These are phyloP conservation scores for Uronychia binucleata DNA, from an alignment of 73 alveolate species.

Conservation along the genomic window DNA sequence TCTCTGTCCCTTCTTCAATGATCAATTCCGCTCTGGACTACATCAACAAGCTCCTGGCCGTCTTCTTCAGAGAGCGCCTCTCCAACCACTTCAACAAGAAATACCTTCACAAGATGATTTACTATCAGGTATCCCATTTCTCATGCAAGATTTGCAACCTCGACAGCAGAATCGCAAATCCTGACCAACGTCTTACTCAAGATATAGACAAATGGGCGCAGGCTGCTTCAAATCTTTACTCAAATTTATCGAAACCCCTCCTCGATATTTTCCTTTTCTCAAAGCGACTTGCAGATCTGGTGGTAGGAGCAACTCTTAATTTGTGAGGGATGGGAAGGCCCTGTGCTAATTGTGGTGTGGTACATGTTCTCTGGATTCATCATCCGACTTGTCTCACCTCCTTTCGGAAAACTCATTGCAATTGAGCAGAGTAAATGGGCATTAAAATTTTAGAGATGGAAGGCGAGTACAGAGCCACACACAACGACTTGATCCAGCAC, in stretches of 20 bases:
- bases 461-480: slow-evolving; percentile 91
- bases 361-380: slow-evolving; percentile 50
- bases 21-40: slow-evolving; percentile 84
- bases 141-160: slow-evolving; percentile 51
- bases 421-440: slow-evolving; percentile 39
- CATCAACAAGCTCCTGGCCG: slow-evolving; percentile 72
- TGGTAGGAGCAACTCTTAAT: slow-evolving; percentile 82
- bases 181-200: slow-evolving; percentile 83
- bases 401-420: slow-evolving; percentile 68
- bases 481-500: slow-evolving; percentile 75
- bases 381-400: slow-evolving; percentile 55
- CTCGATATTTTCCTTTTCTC: slow-evolving; percentile 87
- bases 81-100: slow-evolving; percentile 70
- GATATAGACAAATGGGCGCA: slow-evolving; percentile 90
- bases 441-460: slow-evolving; percentile 51
- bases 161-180: slow-evolving; percentile 76
- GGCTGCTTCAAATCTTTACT: slow-evolving; percentile 73
- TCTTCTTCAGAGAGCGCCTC: slow-evolving; percentile 77
- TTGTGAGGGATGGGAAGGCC: slow-evolving; percentile 76
- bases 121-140: slow-evolving; percentile 55
- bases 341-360: slow-evolving; percentile 64
- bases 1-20: slow-evolving; percentile 88
- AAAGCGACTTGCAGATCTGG: slow-evolving; percentile 79
- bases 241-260: slow-evolving; percentile 85
- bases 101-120: slow-evolving; percentile 79